These are phyloP conservation scores for Amylostereum chailletii DNA, from an alignment of 1,284 basidiomycete genomes.

Conservation along the genomic window DNA sequence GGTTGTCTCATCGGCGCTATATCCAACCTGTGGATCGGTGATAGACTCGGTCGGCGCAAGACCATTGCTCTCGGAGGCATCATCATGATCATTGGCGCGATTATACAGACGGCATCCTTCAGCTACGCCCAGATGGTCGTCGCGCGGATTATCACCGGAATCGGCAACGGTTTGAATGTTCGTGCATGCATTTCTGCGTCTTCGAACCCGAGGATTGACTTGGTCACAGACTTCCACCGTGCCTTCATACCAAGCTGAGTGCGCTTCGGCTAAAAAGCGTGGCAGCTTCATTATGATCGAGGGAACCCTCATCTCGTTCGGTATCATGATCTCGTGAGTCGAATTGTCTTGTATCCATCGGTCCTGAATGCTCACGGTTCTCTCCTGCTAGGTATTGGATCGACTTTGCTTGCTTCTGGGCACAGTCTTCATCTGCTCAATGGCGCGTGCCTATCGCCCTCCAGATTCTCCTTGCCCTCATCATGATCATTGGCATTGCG, in stretches of 20 bases:
- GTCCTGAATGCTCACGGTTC: constrained; percentile 3
- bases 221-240: constrained; percentile 50
- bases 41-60: constrained; percentile 40
- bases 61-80: constrained; percentile 44
- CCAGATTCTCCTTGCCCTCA: constrained; percentile 53
- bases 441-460: constrained; percentile 67
- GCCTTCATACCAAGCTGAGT: constrained; percentile 59
- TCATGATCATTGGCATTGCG: constrained; percentile 48
- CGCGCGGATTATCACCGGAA: constrained; percentile 52
- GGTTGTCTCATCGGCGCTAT: constrained; percentile 44
- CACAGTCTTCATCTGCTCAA: constrained; percentile 42
- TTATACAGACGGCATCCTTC: constrained; percentile 46
- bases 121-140: constrained; percentile 50
- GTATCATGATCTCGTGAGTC: constrained; percentile 60
- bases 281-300: constrained; percentile 65
- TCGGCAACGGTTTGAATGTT: constrained; percentile 65
- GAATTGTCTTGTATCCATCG: not conserved
- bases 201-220: not conserved
- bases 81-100: constrained; percentile 59
- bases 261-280: constrained; percentile 49
- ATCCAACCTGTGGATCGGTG: constrained; percentile 46
- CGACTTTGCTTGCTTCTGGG: constrained; percentile 52
- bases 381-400: constrained; percentile 35
- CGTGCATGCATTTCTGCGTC: constrained; percentile 10
- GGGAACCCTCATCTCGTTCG: constrained; percentile 61